phyloP scores from a whole-genome alignment of 495 filamentous ascomycete species.

The Annulohypoxylon moriforme region DNA sequence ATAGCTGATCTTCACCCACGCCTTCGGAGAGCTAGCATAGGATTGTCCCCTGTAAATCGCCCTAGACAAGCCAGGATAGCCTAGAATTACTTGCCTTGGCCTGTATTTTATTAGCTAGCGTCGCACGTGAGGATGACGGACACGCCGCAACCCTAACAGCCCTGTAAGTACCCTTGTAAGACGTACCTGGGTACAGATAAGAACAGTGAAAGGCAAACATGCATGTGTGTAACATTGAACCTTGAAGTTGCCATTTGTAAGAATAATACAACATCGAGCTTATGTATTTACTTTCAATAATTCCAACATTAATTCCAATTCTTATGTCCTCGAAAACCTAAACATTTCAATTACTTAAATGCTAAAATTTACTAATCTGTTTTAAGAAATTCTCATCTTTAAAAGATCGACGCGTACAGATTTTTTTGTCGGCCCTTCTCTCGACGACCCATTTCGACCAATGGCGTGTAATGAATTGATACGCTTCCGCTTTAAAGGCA shows the following conservation, averaged over 20 bases:
- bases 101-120: conserved; percentile 27
- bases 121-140: conserved; percentile 26
- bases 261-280: background rate
- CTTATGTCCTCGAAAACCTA: background rate
- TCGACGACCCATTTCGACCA: background rate
- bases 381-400: background rate
- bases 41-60: conserved; percentile 17
- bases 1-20: conserved; percentile 22
- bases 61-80: conserved; percentile 14
- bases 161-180: conserved; percentile 16
- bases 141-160: conserved; percentile 22
- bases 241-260: background rate
- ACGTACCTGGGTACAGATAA: conserved; percentile 25
- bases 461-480: conserved; percentile 7
- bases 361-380: background rate
- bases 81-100: conserved; percentile 2
- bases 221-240: too few species aligned
- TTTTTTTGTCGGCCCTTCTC: conserved; percentile 18
- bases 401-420: conserved; percentile 11
- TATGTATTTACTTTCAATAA: background rate
- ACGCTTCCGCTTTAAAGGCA: conserved; percentile 8
- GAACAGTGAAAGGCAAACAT: background rate
- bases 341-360: background rate
- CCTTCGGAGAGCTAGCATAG: conserved; percentile 1
- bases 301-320: too few species aligned